Evolutionary conservation across 345 rosid genomes (phyloP), one percentile per base, ranked within the genome.

Genomic region (Melaleuca alternifolia): DNA sequence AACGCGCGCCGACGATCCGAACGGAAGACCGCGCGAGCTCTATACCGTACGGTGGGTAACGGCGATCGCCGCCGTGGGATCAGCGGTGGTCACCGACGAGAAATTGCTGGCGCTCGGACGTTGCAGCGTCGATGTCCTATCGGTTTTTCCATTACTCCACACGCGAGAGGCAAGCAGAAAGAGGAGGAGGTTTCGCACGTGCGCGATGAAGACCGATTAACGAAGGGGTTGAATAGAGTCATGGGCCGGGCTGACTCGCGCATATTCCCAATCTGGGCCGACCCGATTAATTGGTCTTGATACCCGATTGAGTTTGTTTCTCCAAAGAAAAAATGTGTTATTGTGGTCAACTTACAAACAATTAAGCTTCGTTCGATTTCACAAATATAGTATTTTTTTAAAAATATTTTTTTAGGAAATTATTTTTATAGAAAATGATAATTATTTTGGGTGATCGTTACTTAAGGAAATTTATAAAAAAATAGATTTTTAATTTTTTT

Each of bases 61-160:
- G 50, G 76, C 20, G 81, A 62, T 85, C 54, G 81, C 30, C 81
- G 81, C 46, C 24, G 44, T 15, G 51, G 56, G 52, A 57, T 48
- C 50, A 46, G 51, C 0, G 51, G 30, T 18, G 85, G 87, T 76
- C 90, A 23, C 77, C 85, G 85, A 11, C 86, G 50, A 54, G 81
- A 10, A 24, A 11, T 18, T 37, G 24, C 79, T 18, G 46, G 0
- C 16, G 79, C 48, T 71, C 79, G 79, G 79, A 33, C 79, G 46
- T 20, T 62, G 76, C 10, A 4, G 76, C 21, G 76, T 62, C 21
- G 76, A 62, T 30, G 76, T 71, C 79, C 46, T 71, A 33, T 71
- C 79, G 79, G 79, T 71, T 71, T 71, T 71, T 71, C 79, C 79
- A 20, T 54, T 7, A 33, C 79, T 0, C 46, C 10, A 33, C 79